phyloP scores from a whole-genome alignment of 768 basidiomycete genomes.

The Boletus pseudopeckii region DNA sequence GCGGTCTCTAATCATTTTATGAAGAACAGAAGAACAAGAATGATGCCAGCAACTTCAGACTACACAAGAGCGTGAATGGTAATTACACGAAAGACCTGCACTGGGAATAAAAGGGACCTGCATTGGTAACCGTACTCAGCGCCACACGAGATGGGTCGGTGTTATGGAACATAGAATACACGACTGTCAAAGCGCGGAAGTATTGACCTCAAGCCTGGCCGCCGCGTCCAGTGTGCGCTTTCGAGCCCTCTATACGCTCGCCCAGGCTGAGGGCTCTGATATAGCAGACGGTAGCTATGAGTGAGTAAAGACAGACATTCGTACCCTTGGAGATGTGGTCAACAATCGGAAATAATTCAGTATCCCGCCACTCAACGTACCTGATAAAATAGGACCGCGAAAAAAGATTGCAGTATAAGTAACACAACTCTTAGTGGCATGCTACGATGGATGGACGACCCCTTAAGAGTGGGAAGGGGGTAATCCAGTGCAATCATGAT shows the following conservation, averaged over 20 bases:
- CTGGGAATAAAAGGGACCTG: not conserved
- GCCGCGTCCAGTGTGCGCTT: conserved; percentile 56
- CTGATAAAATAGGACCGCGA: conserved; percentile 74
- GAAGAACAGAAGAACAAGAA: not conserved
- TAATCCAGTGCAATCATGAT: conserved; percentile 66
- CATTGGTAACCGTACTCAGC: not conserved
- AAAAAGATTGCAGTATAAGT: conserved; percentile 59
- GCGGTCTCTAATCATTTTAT: not conserved
- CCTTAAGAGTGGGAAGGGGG: conserved; percentile 59
- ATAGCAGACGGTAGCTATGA: conserved; percentile 70
- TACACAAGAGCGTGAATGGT: not conserved
- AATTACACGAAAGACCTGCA: not conserved
- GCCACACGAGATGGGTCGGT: not conserved
- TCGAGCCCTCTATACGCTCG: conserved; percentile 66
- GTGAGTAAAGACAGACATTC: conserved; percentile 76
- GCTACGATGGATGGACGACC: conserved; percentile 60
- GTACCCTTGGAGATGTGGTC: conserved; percentile 56
- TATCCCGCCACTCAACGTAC: conserved; percentile 36
- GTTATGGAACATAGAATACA: not conserved
- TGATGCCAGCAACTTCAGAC: not conserved
- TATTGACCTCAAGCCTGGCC: conserved; percentile 47
- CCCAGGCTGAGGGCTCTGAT: conserved; percentile 59
- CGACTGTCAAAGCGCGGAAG: not conserved
- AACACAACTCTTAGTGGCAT: conserved; percentile 58
- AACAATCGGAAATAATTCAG: not conserved